Percentiles rank a stretch among this genome's conserved stretches.
phyloP scores from a whole-genome alignment of 2,329 filamentous ascomycete genomes.

The Aquanectria penicillioides region DNA sequence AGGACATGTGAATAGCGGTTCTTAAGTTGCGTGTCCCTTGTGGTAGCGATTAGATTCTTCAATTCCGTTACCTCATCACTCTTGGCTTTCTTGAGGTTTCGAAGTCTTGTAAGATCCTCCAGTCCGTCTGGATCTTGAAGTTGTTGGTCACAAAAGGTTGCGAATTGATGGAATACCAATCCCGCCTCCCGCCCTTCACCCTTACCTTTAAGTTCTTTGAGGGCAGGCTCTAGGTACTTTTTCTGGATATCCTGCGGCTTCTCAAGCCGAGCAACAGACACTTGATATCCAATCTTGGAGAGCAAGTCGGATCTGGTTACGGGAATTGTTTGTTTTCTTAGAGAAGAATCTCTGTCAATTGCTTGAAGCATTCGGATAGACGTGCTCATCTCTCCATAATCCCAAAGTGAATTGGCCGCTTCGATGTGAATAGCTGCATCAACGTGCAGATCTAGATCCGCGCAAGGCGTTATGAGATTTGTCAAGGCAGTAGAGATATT shows the following conservation, averaged over 20 bases:
- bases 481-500: constrained; percentile 87
- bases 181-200: constrained; percentile 79
- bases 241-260: constrained; percentile 91
- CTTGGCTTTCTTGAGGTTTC: constrained; percentile 83
- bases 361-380: constrained; percentile 90
- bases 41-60: constrained; percentile 65
- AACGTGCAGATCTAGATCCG: constrained; percentile 76
- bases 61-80: constrained; percentile 82
- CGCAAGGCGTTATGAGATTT: constrained; percentile 76
- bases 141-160: constrained; percentile 93
- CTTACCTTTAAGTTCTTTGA: constrained; percentile 79
- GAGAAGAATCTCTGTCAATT: constrained; percentile 67
- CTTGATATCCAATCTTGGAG: constrained; percentile 86
- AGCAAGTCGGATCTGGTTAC: constrained; percentile 83
- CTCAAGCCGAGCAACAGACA: constrained; percentile 89
- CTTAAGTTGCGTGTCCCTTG: constrained; percentile 62
- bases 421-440: constrained; percentile 83
- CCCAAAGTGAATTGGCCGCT: constrained; percentile 90
- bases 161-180: constrained; percentile 93
- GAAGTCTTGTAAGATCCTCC: constrained; percentile 84
- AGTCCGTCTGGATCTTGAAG: constrained; percentile 85
- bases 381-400: constrained; percentile 87
- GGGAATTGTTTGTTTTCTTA: constrained; percentile 75
- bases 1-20: constrained; percentile 69
- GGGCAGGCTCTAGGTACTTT: constrained; percentile 84